phyloP scores from a whole-genome alignment of 148 eudicot species.

The Selenicereus undatus region DNA sequence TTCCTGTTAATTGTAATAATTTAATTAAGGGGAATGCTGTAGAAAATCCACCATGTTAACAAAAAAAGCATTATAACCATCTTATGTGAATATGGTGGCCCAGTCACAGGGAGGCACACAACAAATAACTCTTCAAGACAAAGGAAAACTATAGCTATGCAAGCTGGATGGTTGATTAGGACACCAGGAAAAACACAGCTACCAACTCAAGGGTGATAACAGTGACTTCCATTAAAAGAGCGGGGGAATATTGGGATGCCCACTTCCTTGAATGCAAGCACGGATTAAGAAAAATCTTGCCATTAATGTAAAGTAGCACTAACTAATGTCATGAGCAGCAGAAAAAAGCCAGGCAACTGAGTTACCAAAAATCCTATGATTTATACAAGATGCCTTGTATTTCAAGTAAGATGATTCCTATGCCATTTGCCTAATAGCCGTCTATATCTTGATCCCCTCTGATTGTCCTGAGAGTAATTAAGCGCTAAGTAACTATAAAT shows the following conservation, averaged over 20 bases:
- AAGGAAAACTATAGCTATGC: neutral
- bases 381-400: neutral
- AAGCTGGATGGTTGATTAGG: neutral
- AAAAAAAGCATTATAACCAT: neutral
- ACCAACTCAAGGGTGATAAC: neutral
- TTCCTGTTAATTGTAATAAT: constrained; percentile 33
- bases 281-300: neutral
- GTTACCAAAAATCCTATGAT: neutral
- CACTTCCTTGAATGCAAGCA: neutral
- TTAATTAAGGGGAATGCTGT: neutral
- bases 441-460: neutral
- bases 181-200: no score
- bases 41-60: neutral
- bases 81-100: neutral
- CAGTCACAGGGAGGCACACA: neutral
- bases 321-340: neutral
- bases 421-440: neutral
- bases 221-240: neutral
- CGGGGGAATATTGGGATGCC: neutral
- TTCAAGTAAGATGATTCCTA: neutral
- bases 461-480: neutral
- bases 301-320: neutral
- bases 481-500: neutral
- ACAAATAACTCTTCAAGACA: neutral
- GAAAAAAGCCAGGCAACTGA: no score